Evolutionary conservation across 148 eudicot species (phyloP).

Genomic region (Amaranthus palmeri): DNA sequence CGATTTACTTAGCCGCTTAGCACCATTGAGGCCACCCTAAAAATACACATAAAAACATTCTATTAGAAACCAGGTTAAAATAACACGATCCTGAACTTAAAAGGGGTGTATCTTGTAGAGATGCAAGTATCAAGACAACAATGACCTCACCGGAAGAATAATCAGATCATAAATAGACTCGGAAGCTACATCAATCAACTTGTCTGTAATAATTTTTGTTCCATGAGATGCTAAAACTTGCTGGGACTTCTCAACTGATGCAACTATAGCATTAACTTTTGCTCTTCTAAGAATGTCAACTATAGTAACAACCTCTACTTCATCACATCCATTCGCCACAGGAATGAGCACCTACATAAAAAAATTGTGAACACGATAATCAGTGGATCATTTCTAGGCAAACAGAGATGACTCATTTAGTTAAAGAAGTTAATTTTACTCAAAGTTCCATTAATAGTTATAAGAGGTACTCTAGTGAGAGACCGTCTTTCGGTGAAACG

Average conservation of each 20-base stretch:
- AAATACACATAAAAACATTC: slow-evolving; percentile 1
- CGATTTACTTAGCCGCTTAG: slow-evolving; percentile 60
- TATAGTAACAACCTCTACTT: slow-evolving; percentile 63
- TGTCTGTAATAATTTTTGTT: slow-evolving; percentile 72
- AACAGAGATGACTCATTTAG: background rate
- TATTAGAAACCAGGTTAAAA: background rate
- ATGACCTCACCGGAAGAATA: slow-evolving; percentile 70
- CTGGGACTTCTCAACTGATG: slow-evolving; percentile 69
- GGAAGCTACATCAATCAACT: slow-evolving; percentile 45
- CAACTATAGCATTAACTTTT: slow-evolving; percentile 64
- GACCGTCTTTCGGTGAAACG: too few relatives aligned
- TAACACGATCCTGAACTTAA: background rate
- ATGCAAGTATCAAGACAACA: slow-evolving; percentile 3
- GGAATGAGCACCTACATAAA: slow-evolving; percentile 73
- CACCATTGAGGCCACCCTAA: slow-evolving; percentile 60
- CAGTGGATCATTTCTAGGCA: background rate
- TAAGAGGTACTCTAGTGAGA: too few relatives aligned
- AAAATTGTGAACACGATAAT: slow-evolving; percentile 1
- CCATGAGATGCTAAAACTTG: slow-evolving; percentile 62
- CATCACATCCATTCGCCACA: slow-evolving; percentile 78
- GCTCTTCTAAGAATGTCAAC: slow-evolving; percentile 83
- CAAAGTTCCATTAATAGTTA: too few relatives aligned
- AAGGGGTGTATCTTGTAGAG: background rate
- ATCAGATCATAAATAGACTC: slow-evolving; percentile 71
- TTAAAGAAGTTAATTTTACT: too few relatives aligned